Evolutionary conservation across 2,329 filamentous ascomycete genomes (phyloP).

Genomic region (Zymoseptoria crescenta): DNA sequence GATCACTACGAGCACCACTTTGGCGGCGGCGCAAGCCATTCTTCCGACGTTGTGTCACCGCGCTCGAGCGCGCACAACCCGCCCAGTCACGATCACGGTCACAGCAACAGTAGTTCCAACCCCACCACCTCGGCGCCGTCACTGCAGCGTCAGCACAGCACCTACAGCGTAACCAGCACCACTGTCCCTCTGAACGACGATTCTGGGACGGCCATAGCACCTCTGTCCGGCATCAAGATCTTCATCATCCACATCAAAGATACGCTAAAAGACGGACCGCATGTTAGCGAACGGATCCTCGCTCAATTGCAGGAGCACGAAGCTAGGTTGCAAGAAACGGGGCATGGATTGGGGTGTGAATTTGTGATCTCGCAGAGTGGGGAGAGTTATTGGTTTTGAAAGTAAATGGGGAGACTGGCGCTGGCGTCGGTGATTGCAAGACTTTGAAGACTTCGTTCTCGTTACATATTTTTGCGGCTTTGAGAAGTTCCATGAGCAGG

Average conservation of each 20-base stretch:
- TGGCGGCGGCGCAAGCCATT: conserved; percentile 1
- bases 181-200: conserved; percentile 1
- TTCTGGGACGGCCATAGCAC: conserved; percentile 26
- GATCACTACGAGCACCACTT: conserved; percentile 12
- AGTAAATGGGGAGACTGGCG: background rate
- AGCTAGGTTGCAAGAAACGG: conserved; percentile 33
- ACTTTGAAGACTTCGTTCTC: background rate
- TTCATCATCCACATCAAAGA: conserved; percentile 91
- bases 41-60: conserved; percentile 15
- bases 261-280: conserved; percentile 61
- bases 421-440: background rate
- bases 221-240: conserved; percentile 65
- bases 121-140: conserved; percentile 1
- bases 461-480: background rate
- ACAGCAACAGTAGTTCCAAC: background rate
- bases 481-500: background rate
- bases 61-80: conserved; percentile 11
- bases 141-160: conserved; percentile 1
- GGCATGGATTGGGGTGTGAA: conserved; percentile 64
- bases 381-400: conserved; percentile 47
- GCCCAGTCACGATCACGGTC: conserved; percentile 2
- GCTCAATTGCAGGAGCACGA: conserved; percentile 62
- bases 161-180: background rate
- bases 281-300: conserved; percentile 59
- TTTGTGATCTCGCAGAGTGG: conserved; percentile 66